phyloP scores from a whole-genome alignment of 306 rosid species.

The Glycyrrhiza uralensis region DNA sequence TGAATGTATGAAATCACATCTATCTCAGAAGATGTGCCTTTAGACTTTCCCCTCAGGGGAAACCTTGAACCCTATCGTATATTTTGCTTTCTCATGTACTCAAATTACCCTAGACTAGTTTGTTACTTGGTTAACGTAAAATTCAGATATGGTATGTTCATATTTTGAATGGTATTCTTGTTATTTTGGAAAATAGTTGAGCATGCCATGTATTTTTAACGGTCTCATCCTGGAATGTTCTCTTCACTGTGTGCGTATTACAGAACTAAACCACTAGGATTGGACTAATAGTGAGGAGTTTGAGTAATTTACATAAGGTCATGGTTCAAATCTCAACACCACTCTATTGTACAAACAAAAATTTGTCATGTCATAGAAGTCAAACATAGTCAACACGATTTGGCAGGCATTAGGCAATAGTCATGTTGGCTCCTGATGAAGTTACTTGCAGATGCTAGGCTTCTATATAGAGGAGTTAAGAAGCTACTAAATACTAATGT shows the following conservation, averaged over 20 bases:
- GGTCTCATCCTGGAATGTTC: background rate
- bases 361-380: too few species aligned
- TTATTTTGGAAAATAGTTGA: background rate
- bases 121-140: background rate
- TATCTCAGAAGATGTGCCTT: background rate
- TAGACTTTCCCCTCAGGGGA: background rate
- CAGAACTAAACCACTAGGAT: too few species aligned
- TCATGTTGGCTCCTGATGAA: background rate
- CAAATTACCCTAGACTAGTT: background rate
- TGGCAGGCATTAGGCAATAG: background rate
- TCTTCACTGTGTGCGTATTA: background rate
- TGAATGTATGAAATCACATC: background rate
- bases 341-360: too few species aligned
- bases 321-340: too few species aligned
- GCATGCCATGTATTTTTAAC: background rate
- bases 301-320: too few species aligned
- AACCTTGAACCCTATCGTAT: background rate
- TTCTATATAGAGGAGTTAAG: background rate
- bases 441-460: background rate
- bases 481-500: background rate
- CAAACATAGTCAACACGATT: background rate
- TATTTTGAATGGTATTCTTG: background rate
- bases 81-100: conserved; percentile 1
- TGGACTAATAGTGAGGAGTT: too few species aligned
- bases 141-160: background rate